Base-by-base conservation (phyloP, 2,329 filamentous ascomycete genomes). In the Dactylellina sp. region DNA sequence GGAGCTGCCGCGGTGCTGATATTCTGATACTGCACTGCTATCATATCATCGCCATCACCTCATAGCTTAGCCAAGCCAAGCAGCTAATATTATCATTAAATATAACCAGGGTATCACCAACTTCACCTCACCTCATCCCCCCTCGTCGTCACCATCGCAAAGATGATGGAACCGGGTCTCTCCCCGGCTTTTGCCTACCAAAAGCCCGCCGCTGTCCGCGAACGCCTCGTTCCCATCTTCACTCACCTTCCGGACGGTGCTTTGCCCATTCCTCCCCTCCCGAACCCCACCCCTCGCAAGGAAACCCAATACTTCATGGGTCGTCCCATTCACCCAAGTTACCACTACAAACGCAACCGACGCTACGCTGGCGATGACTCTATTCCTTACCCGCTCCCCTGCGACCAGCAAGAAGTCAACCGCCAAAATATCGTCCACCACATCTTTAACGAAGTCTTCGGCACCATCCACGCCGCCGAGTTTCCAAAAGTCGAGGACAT, bases 401-500 rank as follows among this genome's bases (percentile, higher is more conserved):
- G 91, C 82, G 94, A 97, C 82, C 86, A 97, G 42, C 84, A 89
- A 42, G 93, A 97, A 82, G 86, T 96, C 53, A 92, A 97, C 81
- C 88, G 93, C 66, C 93, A 97, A 81, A 93, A 89, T 52, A 84
- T 97, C 64, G 88, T 92, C 71, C 96, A 93, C 0, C 85, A 96
- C 77, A 86, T 97, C 75, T 85, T 93, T 57, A 89, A 92, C 77
- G 89, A 92, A 79, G 86, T 96, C 35, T 93, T 95, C 78, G 92
- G 92, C 47, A 84, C 84, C 28, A 85, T 92, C 61, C 75, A 78
- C 50, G 76, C 70, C 22, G 71, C 76, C 24, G 75, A 78, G 40
- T 79, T 76, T 39, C 70, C 50, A 25, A 62, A 25, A 39, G 64
- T 56, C n/a, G 83, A 85, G 46, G 85, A 87, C 75, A 78, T 78